Evolutionary conservation across 805 yeast genomes (phyloP), one percentile per base, ranked within the genome.

Genomic region (Tetrapisispora nanseiensis): DNA sequence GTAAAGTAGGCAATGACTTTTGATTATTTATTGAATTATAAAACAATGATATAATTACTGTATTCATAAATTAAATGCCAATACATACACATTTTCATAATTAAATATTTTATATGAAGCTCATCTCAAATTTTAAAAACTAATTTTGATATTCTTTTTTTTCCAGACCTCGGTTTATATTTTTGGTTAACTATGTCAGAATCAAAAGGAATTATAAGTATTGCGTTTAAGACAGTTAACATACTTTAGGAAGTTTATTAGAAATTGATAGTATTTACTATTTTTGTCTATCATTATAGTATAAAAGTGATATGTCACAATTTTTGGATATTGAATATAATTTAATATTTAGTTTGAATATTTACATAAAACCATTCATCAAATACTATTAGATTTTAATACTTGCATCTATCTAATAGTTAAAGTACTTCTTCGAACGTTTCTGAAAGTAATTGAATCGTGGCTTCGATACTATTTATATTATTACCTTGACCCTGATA

Each of bases 401-500:
- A n/a, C n/a, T n/a, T n/a, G n/a, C n/a, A n/a, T n/a, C n/a, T 8
- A 11, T 24, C 27, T 24, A 24, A 24, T 8, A 24, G 10, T 24
- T 24, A 11, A 24, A 24, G 13, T 11, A 26, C 3, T 58, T 78
- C 80, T 37, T 66, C 59, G 50, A 87, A 71, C 48, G 77, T 63
- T 56, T 71, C 71, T 50, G 73, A 72, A 39, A 89, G 75, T 49
- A 80, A 85, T 27, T 71, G 75, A 49, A 92, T 71, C 19, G 98
- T 98, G 32, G 71, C 72, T 33, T 70, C 71, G 39, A 86, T 72
- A 48, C 83, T 84, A 27, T 66, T 71, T 24, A 79, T 72, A 48
- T 85, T 82, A 51, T 80, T 85, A 53, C 98, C 98, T 79, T 86
- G 83, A 65, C 99, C 99, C 69, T 92, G 98, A 52, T 86, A 86